Evolutionary conservation across 768 basidiomycete genomes (phyloP).

Genomic region (Hydnomerulius pinastri): DNA sequence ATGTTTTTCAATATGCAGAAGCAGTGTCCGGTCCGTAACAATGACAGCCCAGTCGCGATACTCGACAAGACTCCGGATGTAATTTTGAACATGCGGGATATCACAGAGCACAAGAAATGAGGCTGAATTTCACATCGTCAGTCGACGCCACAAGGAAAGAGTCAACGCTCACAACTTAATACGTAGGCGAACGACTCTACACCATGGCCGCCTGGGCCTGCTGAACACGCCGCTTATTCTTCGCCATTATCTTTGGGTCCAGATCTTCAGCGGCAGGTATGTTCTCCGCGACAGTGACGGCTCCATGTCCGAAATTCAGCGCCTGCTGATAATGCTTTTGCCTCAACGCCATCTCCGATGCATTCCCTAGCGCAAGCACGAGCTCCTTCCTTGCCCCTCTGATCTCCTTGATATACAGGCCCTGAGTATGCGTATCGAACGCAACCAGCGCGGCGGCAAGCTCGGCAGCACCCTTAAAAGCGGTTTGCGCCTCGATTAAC

Average conservation of each 20-base stretch:
- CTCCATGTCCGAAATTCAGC: conserved; percentile 26
- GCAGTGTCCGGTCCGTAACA: too few relatives aligned
- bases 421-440: conserved; percentile 31
- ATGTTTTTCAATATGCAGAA: too few relatives aligned
- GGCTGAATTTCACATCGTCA: too few relatives aligned
- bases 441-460: conserved; percentile 33
- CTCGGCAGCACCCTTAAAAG: conserved; percentile 33
- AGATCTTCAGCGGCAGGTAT: conserved; percentile 17
- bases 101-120: too few relatives aligned
- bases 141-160: too few relatives aligned
- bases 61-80: too few relatives aligned
- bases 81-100: too few relatives aligned
- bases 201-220: conserved; percentile 7
- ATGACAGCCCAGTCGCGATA: too few relatives aligned
- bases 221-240: conserved; percentile 27
- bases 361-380: conserved; percentile 35
- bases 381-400: conserved; percentile 29
- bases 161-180: too few relatives aligned
- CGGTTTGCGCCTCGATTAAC: conserved; percentile 20
- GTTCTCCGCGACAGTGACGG: conserved; percentile 20
- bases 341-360: conserved; percentile 38
- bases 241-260: conserved; percentile 14
- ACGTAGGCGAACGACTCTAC: too few relatives aligned
- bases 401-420: conserved; percentile 20
- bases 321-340: conserved; percentile 20